Evolutionary conservation across 2,329 filamentous ascomycete genomes (phyloP).

Genomic region (Gremmenia infestans): DNA sequence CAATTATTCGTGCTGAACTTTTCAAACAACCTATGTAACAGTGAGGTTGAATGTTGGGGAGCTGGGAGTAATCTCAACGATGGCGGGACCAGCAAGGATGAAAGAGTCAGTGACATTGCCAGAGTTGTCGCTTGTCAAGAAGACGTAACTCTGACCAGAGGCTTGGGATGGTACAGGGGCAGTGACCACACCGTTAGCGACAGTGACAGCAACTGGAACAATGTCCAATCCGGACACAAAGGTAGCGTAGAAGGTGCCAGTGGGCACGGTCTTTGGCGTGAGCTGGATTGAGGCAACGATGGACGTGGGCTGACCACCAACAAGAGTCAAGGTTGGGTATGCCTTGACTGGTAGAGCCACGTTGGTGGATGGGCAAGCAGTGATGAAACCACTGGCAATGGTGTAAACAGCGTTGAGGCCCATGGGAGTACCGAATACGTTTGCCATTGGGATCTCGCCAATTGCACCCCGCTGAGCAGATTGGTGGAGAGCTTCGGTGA

Average conservation of each 20-base stretch:
- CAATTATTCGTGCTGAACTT: not conserved
- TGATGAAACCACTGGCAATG: conserved; percentile 58
- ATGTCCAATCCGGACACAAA: conserved; percentile 30
- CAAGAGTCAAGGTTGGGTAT: conserved; percentile 45
- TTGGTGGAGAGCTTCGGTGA: conserved; percentile 62
- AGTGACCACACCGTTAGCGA: conserved; percentile 23
- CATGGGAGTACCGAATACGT: conserved; percentile 57
- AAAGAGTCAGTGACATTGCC: conserved; percentile 34
- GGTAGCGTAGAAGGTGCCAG: conserved; percentile 32
- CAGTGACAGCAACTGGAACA: conserved; percentile 34
- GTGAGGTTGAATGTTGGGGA: conserved; percentile 25
- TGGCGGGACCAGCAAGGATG: conserved; percentile 35
- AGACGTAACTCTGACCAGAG: conserved; percentile 37
- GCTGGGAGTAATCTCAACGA: conserved; percentile 31
- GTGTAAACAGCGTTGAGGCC: conserved; percentile 56
- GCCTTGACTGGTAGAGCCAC: conserved; percentile 53
- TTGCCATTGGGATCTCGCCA: conserved; percentile 48
- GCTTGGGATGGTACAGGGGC: conserved; percentile 30
- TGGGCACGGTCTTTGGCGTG: conserved; percentile 21
- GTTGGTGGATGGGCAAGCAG: conserved; percentile 50
- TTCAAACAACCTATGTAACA: not conserved
- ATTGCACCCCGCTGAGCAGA: conserved; percentile 51
- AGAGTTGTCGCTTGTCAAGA: conserved; percentile 36
- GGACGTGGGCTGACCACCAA: conserved; percentile 19
- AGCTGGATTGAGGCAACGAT: conserved; percentile 24